A percentile compares a stretch with the other conserved stretches of the same genome.
phyloP scores from a whole-genome alignment of 2,329 filamentous ascomycete genomes.

The Talaromyces sp. region DNA sequence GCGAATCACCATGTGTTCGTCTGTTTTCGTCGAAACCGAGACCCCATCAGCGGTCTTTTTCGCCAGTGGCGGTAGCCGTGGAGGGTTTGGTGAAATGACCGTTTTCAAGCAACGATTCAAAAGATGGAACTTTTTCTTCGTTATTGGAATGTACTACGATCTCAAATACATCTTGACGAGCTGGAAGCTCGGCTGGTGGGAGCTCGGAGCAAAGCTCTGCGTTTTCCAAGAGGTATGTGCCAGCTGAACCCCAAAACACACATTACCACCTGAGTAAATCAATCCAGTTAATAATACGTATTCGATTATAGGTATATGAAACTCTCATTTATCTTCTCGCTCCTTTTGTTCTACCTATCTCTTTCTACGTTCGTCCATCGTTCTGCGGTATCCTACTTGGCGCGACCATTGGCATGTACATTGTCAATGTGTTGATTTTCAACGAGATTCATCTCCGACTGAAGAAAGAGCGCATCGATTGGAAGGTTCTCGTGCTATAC shows the following conservation, averaged over 20 bases:
- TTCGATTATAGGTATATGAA: conserved; percentile 44
- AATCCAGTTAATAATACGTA: background rate
- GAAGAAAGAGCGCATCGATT: conserved; percentile 49
- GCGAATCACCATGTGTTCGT: conserved; percentile 53
- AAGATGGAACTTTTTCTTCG: conserved; percentile 58
- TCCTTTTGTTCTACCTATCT: conserved; percentile 51
- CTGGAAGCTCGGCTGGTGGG: conserved; percentile 55
- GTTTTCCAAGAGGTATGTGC: conserved; percentile 49
- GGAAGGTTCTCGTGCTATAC: conserved; percentile 43
- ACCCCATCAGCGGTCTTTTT: conserved; percentile 51
- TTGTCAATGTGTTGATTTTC: conserved; percentile 50
- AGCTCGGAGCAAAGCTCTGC: conserved; percentile 54
- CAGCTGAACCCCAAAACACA: too few relatives aligned
- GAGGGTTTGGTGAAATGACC: conserved; percentile 57
- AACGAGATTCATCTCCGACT: conserved; percentile 53
- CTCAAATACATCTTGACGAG: conserved; percentile 49
- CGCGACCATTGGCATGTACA: conserved; percentile 45
- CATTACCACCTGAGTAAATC: too few relatives aligned
- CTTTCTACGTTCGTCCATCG: conserved; percentile 45
- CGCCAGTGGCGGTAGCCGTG: conserved; percentile 43
- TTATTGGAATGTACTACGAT: conserved; percentile 54
- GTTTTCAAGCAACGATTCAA: conserved; percentile 56
- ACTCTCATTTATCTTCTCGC: conserved; percentile 51
- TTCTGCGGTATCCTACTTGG: conserved; percentile 46
- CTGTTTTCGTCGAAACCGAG: conserved; percentile 56